phyloP scores from a whole-genome alignment of 805 yeast species.

The Saitoella complicata region DNA sequence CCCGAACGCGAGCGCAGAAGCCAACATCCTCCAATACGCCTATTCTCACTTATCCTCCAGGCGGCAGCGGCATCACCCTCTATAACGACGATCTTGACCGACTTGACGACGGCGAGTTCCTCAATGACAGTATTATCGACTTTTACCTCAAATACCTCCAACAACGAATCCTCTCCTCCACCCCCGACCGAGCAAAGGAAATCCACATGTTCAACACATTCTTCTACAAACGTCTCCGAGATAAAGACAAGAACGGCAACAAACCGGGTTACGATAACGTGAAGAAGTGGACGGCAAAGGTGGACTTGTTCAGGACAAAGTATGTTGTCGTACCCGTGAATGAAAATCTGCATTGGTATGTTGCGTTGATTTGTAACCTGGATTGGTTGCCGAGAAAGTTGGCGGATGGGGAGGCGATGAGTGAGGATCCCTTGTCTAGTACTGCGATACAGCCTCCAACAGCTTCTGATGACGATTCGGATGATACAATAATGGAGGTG shows the following conservation, averaged over 20 bases:
- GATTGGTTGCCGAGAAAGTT: background rate
- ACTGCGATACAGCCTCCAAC: too few relatives aligned
- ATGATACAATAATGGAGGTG: too few relatives aligned
- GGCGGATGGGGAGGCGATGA: too few relatives aligned
- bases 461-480: too few relatives aligned
- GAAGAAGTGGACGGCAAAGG: conserved; percentile 60
- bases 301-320: conserved; percentile 43
- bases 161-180: conserved; percentile 18
- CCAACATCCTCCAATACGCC: too few relatives aligned
- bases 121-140: conserved; percentile 77
- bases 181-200: conserved; percentile 22
- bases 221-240: conserved; percentile 48
- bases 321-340: conserved; percentile 68
- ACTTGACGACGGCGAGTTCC: conserved; percentile 65
- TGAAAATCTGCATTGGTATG: conserved; percentile 72
- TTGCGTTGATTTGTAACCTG: conserved; percentile 50
- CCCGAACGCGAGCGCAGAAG: too few relatives aligned
- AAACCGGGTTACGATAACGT: conserved; percentile 41
- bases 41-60: too few relatives aligned
- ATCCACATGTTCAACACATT: conserved; percentile 62
- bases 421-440: too few relatives aligned
- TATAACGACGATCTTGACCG: conserved; percentile 62
- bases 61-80: conserved; percentile 30
- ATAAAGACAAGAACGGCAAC: conserved; percentile 12
- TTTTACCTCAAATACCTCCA: conserved; percentile 40